phyloP scores from a whole-genome alignment of 805 yeast genomes.

The Yarrowia divulgata region DNA sequence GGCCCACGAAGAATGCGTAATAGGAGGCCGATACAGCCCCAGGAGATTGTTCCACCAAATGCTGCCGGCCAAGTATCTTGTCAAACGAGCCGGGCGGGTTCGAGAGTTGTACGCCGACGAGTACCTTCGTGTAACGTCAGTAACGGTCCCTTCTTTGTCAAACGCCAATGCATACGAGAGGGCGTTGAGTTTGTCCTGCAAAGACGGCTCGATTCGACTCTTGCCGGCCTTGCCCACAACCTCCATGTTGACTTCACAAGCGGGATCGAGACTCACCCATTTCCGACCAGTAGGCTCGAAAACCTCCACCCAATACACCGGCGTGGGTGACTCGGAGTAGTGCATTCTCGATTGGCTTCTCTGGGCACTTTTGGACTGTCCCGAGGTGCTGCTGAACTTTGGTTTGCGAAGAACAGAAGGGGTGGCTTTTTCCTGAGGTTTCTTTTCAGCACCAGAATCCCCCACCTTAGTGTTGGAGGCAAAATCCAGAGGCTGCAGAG shows the following conservation, averaged over 20 bases:
- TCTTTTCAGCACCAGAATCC: not conserved
- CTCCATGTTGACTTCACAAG: conserved; percentile 69
- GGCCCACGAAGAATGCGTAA: conserved; percentile 54
- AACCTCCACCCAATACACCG: conserved; percentile 92
- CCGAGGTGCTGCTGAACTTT: conserved; percentile 8
- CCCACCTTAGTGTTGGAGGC: conserved; percentile 50
- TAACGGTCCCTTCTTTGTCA: conserved; percentile 67
- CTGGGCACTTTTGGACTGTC: conserved; percentile 26
- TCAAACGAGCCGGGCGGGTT: conserved; percentile 74
- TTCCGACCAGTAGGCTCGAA: conserved; percentile 76
- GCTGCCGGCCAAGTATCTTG: conserved; percentile 62
- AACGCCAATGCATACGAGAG: conserved; percentile 80
- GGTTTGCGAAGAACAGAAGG: conserved; percentile 20
- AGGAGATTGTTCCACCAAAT: conserved; percentile 67
- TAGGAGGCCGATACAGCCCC: conserved; percentile 45
- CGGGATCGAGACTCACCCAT: conserved; percentile 90
- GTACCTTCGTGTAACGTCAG: conserved; percentile 88
- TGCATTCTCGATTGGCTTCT: conserved; percentile 24
- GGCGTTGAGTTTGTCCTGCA: conserved; percentile 62
- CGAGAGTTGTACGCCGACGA: conserved; percentile 73
- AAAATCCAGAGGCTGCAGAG: conserved; percentile 91
- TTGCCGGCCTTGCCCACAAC: conserved; percentile 57
- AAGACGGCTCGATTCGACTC: conserved; percentile 76
- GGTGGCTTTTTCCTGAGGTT: not conserved
- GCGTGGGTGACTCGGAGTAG: conserved; percentile 53